Percentiles rank a stretch among this genome's conserved stretches.
These are phyloP conservation scores for Erysimum cheiri DNA, from an alignment of 441 rosid genomes.

Conservation along the genomic window DNA sequence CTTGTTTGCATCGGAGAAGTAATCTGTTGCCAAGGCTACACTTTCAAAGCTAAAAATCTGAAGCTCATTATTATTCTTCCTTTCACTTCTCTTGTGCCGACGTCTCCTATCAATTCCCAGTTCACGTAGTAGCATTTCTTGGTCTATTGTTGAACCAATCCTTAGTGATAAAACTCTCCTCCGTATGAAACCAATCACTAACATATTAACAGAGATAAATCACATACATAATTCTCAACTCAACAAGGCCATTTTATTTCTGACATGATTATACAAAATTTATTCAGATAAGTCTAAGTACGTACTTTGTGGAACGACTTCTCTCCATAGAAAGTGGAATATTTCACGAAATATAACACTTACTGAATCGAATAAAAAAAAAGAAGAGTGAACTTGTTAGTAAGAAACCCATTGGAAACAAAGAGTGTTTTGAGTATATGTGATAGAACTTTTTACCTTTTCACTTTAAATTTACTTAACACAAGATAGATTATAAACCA, in stretches of 20 bases:
- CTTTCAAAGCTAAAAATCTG: slow-evolving; percentile 44
- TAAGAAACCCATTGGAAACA: not conserved
- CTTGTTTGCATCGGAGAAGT: slow-evolving; percentile 43
- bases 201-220: not conserved
- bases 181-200: slow-evolving; percentile 32
- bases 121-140: slow-evolving; percentile 41
- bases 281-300: not conserved
- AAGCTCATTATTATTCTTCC: slow-evolving; percentile 40
- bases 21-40: slow-evolving; percentile 44
- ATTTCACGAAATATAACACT: slow-evolving; percentile 6
- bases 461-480: slow-evolving; percentile 37
- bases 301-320: slow-evolving; percentile 40
- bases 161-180: slow-evolving; percentile 26
- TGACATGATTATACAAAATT: slow-evolving; percentile 9
- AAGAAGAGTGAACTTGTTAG: not conserved
- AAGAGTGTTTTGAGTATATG: not conserved
- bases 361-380: slow-evolving; percentile 22
- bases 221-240: slow-evolving; percentile 5
- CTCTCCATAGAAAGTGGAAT: slow-evolving; percentile 1
- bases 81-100: slow-evolving; percentile 35
- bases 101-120: slow-evolving; percentile 41
- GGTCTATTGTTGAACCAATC: slow-evolving; percentile 36
- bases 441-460: slow-evolving; percentile 10
- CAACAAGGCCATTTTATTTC: not conserved
- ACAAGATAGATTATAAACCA: slow-evolving; percentile 33